Evolutionary conservation across 2,329 filamentous ascomycete species (phyloP).

Genomic region (Epichloe scottii): DNA sequence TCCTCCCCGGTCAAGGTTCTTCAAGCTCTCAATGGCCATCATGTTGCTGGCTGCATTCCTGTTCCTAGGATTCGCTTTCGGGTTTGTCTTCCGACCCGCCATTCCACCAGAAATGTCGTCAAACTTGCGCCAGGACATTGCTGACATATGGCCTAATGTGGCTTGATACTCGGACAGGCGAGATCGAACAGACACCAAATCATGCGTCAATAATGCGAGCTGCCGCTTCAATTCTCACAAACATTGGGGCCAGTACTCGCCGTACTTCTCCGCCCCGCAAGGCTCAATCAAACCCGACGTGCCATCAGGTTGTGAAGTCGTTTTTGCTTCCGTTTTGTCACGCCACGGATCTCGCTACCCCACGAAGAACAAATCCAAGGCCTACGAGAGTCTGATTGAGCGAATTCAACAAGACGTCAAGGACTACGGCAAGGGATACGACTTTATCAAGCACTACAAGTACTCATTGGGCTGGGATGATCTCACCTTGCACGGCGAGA

Average conservation of each 20-base stretch:
- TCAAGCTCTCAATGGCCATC: slow-evolving; percentile 9
- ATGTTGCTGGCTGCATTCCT: slow-evolving; percentile 8
- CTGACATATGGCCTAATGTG: not conserved
- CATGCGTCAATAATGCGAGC: slow-evolving; percentile 1
- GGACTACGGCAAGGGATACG: slow-evolving; percentile 48
- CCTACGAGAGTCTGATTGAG: slow-evolving; percentile 51
- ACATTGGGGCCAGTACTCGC: slow-evolving; percentile 79
- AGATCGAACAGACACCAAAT: slow-evolving; percentile 4
- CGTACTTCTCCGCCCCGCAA: slow-evolving; percentile 66
- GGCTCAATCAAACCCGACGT: slow-evolving; percentile 41
- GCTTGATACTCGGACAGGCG: not conserved
- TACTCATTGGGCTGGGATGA: slow-evolving; percentile 61
- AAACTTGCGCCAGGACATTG: not conserved
- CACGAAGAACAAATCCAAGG: slow-evolving; percentile 50
- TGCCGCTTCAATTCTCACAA: slow-evolving; percentile 51
- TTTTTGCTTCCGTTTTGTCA: slow-evolving; percentile 70
- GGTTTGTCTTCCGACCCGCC: slow-evolving; percentile 4
- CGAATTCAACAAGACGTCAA: slow-evolving; percentile 48
- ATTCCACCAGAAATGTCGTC: not conserved
- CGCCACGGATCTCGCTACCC: slow-evolving; percentile 79
- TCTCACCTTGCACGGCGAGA: slow-evolving; percentile 53
- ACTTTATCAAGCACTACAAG: slow-evolving; percentile 58
- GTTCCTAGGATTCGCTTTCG: slow-evolving; percentile 9
- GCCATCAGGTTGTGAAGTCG: slow-evolving; percentile 58
- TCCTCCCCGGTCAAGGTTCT: slow-evolving; percentile 5